A percentile compares a stretch with the other conserved stretches of the same genome.
Conservation (phyloP, 179 eudicot species). For the Gypsophila paniculata region DNA sequence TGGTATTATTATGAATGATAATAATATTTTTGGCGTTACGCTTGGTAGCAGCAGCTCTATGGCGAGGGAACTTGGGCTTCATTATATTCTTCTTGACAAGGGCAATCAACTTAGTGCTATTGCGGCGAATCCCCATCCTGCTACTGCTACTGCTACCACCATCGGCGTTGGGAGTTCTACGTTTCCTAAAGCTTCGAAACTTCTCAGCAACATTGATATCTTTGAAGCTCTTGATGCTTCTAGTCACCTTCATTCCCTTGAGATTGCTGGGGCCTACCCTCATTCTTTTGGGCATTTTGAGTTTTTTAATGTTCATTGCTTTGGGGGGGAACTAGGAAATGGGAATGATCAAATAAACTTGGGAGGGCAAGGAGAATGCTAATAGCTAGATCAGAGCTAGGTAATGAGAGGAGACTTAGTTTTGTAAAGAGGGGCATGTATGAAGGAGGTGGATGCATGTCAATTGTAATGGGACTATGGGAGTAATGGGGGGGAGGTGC, state of each 20-base stretch:
- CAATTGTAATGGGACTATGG: no score
- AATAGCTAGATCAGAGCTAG: no score
- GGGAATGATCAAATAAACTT: no score
- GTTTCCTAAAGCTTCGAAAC: constrained; percentile 21
- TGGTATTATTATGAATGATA: constrained; percentile 45
- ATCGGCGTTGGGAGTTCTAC: not conserved
- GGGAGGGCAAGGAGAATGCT: not conserved
- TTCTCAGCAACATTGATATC: constrained; percentile 23
- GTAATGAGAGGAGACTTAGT: no score
- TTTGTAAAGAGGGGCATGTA: no score
- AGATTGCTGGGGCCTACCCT: constrained; percentile 24
- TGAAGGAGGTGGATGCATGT: no score
- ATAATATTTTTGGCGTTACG: constrained; percentile 34
- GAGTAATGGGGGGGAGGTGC: constrained; percentile 9
- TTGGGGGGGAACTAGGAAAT: no score
- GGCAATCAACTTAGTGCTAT: constrained; percentile 29
- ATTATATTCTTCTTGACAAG: constrained; percentile 33
- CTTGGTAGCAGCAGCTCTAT: constrained; percentile 18
- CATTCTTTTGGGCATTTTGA: constrained; percentile 29
- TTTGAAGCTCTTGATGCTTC: constrained; percentile 25
- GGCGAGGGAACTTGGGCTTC: constrained; percentile 24
- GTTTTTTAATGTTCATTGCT: constrained; percentile 29
- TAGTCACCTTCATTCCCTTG: constrained; percentile 31
- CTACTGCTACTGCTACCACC: not conserved
- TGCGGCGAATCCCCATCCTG: constrained; percentile 22